Percentiles rank a stretch among this genome's conserved stretches.
phyloP scores from a whole-genome alignment of 108 stramenopile species.

The Nannochloropsis salina region DNA sequence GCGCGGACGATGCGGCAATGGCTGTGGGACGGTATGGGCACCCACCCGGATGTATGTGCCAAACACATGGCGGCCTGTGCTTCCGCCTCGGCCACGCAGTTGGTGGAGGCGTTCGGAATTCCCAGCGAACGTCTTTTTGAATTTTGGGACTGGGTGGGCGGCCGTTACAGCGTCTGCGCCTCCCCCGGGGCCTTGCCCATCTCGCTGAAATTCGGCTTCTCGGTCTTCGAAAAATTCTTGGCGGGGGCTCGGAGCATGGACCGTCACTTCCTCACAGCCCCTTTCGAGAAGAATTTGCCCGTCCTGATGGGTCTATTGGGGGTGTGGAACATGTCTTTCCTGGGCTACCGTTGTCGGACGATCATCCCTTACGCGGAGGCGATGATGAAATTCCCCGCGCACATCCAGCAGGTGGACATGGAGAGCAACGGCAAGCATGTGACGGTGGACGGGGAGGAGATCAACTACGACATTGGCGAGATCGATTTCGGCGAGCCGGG shows the following conservation, averaged over 20 bases:
- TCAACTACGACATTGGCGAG: conserved; percentile 66
- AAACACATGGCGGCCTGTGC: conserved; percentile 88
- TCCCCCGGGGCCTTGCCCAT: conserved; percentile 86
- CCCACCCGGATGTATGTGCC: conserved; percentile 70
- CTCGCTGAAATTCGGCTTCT: conserved; percentile 80
- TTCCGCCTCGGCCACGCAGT: conserved; percentile 22
- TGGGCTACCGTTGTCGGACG: conserved; percentile 82
- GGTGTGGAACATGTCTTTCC: conserved; percentile 95
- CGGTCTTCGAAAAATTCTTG: conserved; percentile 83
- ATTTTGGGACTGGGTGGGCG: conserved; percentile 96
- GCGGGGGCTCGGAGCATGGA: conserved; percentile 37
- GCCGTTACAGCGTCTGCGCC: conserved; percentile 84
- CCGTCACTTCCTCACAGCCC: conserved; percentile 72
- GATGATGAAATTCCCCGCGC: conserved; percentile 89
- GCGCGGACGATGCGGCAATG: conserved; percentile 91
- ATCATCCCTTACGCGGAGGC: conserved; percentile 96
- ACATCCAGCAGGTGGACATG: conserved; percentile 99
- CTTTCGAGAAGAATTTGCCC: conserved; percentile 79
- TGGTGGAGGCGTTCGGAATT: conserved; percentile 42
- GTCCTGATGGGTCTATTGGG: conserved; percentile 94
- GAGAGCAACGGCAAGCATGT: conserved; percentile 81
- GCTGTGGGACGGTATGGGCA: conserved; percentile 84
- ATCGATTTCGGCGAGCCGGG: conserved; percentile 99
- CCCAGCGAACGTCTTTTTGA: conserved; percentile 68
- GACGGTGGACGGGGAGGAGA: conserved; percentile 66